phyloP scores from a whole-genome alignment of 2,329 filamentous ascomycete genomes.

The Aspergillus sergii region DNA sequence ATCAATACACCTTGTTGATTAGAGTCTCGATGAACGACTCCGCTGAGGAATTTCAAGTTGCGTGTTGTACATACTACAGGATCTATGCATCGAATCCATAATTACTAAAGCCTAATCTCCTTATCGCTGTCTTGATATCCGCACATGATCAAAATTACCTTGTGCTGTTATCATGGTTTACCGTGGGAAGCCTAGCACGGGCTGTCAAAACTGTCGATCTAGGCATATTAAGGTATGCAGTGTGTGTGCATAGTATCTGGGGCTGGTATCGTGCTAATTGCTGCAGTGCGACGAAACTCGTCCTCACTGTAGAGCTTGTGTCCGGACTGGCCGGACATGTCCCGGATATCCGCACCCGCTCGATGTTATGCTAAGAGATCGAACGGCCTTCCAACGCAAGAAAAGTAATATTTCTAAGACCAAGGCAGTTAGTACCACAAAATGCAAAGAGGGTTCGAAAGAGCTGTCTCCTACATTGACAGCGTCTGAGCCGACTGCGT shows the following conservation, averaged over 20 bases:
- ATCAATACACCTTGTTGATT: background rate
- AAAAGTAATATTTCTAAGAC: slow-evolving; percentile 7
- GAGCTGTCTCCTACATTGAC: background rate
- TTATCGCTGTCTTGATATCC: background rate
- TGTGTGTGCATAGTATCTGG: too few relatives aligned
- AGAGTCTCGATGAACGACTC: background rate
- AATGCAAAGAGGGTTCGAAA: background rate
- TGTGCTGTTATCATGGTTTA: slow-evolving; percentile 26
- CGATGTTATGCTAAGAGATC: slow-evolving; percentile 31
- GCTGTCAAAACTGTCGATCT: slow-evolving; percentile 31
- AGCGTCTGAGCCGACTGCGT: background rate
- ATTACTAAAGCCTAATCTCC: slow-evolving; percentile 1
- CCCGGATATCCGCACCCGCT: slow-evolving; percentile 33
- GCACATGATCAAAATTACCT: background rate
- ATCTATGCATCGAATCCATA: background rate
- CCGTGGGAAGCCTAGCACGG: slow-evolving; percentile 30
- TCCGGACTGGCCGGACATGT: slow-evolving; percentile 29
- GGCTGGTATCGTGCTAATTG: slow-evolving; percentile 4
- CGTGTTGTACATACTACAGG: background rate
- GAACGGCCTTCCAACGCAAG: slow-evolving; percentile 24
- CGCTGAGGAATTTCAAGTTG: background rate
- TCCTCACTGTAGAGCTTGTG: slow-evolving; percentile 32
- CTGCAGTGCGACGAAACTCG: slow-evolving; percentile 34
- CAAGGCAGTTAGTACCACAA: background rate
- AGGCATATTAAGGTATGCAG: slow-evolving; percentile 32